A percentile compares a stretch with the other conserved stretches of the same genome.
Evolutionary conservation across 305 asterid genomes (phyloP).

Genomic region (Rubia occidens): DNA sequence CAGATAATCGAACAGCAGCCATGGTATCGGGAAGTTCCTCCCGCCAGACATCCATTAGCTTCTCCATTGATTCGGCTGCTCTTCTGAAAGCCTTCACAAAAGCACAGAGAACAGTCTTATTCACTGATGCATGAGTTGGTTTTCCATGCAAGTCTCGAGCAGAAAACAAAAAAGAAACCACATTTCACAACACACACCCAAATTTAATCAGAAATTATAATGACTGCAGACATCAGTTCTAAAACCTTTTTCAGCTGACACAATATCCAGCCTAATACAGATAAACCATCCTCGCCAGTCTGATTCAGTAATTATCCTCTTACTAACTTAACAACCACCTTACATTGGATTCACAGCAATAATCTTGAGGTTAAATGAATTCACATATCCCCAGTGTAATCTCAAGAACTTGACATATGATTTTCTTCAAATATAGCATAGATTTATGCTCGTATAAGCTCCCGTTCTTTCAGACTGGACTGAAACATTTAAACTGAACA

Average conservation of each 20-base stretch:
- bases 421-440: neutral
- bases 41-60: conserved; percentile 63
- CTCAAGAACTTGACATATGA: neutral
- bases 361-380: neutral
- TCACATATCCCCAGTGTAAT: neutral
- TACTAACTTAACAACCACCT: neutral
- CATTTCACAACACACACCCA: neutral
- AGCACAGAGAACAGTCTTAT: conserved; percentile 17
- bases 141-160: neutral
- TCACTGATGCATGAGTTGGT: neutral
- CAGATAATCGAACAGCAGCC: conserved; percentile 89
- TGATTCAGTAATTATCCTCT: neutral
- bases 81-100: conserved; percentile 63
- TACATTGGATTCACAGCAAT: neutral
- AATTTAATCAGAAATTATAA: neutral
- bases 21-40: conserved; percentile 90
- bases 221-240: neutral
- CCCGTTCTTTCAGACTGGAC: neutral
- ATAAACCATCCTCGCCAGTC: neutral
- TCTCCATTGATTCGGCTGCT: conserved; percentile 73
- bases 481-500: neutral
- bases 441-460: neutral
- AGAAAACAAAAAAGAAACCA: neutral
- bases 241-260: neutral
- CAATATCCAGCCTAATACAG: neutral